A percentile compares a stretch with the other conserved stretches of the same genome.
Conservation (phyloP, 352 stramenopile species). For the Pythium sukuiense region DNA sequence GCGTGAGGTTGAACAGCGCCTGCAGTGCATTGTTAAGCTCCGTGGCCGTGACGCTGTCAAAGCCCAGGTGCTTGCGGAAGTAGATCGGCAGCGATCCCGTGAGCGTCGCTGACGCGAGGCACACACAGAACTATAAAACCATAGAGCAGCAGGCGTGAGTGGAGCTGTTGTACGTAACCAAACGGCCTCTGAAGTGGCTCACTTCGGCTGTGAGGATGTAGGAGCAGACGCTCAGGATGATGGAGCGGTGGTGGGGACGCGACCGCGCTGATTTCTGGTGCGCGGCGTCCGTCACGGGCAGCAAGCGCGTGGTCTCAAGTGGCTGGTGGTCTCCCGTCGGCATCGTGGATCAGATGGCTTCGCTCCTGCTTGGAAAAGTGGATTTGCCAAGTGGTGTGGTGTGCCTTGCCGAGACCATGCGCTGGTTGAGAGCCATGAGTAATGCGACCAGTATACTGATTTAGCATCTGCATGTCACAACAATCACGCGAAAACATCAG, state of each 20-base stretch:
- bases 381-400: neutral
- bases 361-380: slow-evolving; percentile 1
- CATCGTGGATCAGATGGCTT: slow-evolving; percentile 17
- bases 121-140: slow-evolving; percentile 67
- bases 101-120: slow-evolving; percentile 80
- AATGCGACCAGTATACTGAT: neutral
- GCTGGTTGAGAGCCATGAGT: neutral
- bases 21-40: slow-evolving; percentile 87
- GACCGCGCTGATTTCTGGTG: neutral
- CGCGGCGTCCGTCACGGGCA: slow-evolving; percentile 6
- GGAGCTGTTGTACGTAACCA: too few species aligned
- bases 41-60: slow-evolving; percentile 78
- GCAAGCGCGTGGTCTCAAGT: slow-evolving; percentile 19
- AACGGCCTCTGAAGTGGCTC: neutral
- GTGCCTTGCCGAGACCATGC: neutral
- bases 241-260: slow-evolving; percentile 48
- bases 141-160: too few species aligned
- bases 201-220: slow-evolving; percentile 88
- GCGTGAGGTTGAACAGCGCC: slow-evolving; percentile 84
- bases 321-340: neutral
- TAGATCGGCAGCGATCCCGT: slow-evolving; percentile 86
- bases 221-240: slow-evolving; percentile 85
- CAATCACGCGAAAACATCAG: neutral
- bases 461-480: neutral
- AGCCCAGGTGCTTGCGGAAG: slow-evolving; percentile 83